phyloP scores from a whole-genome alignment of 164 flowering plant genomes.

The Houttuynia cordata region DNA sequence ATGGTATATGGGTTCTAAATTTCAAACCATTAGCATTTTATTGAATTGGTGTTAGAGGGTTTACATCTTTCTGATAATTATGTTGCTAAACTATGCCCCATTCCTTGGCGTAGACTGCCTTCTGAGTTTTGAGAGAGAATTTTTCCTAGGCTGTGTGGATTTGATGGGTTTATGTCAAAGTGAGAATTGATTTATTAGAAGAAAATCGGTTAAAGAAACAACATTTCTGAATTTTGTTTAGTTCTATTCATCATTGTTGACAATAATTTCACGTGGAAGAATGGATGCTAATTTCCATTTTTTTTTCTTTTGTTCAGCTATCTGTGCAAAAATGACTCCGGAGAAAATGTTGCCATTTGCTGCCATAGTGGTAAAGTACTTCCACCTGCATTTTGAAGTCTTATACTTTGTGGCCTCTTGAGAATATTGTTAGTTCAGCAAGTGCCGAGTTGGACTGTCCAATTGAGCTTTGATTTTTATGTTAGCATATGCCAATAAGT shows the following conservation, averaged over 20 bases:
- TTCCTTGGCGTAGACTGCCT: not conserved
- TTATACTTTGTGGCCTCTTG: not conserved
- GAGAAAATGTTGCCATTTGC: constrained; percentile 92
- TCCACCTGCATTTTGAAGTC: not conserved
- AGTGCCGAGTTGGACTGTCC: no score
- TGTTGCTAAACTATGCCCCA: not conserved
- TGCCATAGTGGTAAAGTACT: constrained; percentile 62
- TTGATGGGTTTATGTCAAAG: no score
- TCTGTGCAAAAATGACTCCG: constrained; percentile 66
- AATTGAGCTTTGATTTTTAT: no score
- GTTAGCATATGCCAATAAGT: no score
- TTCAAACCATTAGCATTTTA: not conserved
- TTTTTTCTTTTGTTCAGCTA: constrained; percentile 25
- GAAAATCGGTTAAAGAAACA: not conserved
- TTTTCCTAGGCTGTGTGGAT: no score
- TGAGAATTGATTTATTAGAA: not conserved
- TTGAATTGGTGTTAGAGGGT: no score
- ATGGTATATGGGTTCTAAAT: constrained; percentile 28
- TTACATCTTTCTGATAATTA: no score
- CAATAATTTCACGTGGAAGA: no score
- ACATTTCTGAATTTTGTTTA: not conserved
- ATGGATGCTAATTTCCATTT: not conserved
- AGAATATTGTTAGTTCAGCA: no score
- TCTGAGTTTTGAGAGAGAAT: not conserved
- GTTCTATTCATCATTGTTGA: not conserved